Evolutionary conservation across 805 yeast species (phyloP).

Genomic region (Tetrapisispora iriomotensis): DNA sequence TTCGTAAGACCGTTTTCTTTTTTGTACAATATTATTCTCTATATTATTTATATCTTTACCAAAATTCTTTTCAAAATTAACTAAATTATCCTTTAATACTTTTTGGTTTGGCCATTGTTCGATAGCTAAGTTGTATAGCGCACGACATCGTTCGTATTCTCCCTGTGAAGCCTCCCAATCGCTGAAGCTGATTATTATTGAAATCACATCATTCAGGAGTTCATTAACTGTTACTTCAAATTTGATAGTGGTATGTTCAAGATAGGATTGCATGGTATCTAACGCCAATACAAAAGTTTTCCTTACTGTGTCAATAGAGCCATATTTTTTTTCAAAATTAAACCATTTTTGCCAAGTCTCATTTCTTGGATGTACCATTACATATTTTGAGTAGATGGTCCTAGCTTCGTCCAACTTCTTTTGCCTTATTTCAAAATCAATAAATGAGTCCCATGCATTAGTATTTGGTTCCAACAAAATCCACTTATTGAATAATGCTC

Average conservation of each 20-base stretch:
- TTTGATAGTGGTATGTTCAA: conserved; percentile 4
- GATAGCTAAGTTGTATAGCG: conserved; percentile 45
- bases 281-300: conserved; percentile 59
- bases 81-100: conserved; percentile 33
- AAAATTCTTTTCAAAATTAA: conserved; percentile 55
- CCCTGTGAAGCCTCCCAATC: conserved; percentile 54
- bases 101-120: conserved; percentile 34
- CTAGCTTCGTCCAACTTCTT: conserved; percentile 49
- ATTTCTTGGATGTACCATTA: conserved; percentile 40
- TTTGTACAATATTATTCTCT: conserved; percentile 41
- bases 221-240: conserved; percentile 16
- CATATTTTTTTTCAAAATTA: conserved; percentile 51
- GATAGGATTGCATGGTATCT: conserved; percentile 36
- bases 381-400: conserved; percentile 46
- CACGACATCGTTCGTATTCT: conserved; percentile 55
- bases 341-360: conserved; percentile 71
- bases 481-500: conserved; percentile 73
- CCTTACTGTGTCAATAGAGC: conserved; percentile 40
- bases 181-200: conserved; percentile 42
- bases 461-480: conserved; percentile 59
- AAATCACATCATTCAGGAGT: conserved; percentile 26
- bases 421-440: conserved; percentile 64
- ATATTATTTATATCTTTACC: conserved; percentile 44
- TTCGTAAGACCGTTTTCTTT: conserved; percentile 50
- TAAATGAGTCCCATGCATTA: conserved; percentile 65